Base-by-base conservation (phyloP, 164 flowering plant genomes). In the Magnolia sinica region DNA sequence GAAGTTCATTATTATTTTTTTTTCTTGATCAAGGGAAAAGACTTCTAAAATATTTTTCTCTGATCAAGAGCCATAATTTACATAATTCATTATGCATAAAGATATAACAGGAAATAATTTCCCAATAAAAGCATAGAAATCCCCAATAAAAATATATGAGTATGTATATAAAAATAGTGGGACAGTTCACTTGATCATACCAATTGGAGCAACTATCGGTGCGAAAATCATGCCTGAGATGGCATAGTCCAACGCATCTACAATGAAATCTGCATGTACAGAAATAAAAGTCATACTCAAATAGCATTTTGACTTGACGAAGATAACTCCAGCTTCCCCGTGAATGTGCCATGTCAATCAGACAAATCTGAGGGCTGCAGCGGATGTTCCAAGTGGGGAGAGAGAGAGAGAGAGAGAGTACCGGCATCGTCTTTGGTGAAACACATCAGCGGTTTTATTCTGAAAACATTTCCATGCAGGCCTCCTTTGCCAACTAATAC, bases 401-500 rank as follows among this genome's bases (percentile, higher is more conserved):
- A 65, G 29, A 27, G 64, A 49, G 50, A 29, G 68, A 67, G 51
- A 37, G 19, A 51, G 64, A 76, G 64, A 23, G 63, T 82, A 94
- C 98, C 98, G 78, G 99, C 97, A 87, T 94, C 99, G 20, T 91
- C 92, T 82, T 89, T 91, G 78, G 84, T 87, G 82, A 96, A 96
- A 74, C 98, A 96, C 98, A 94, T 96, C 0, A 98, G 99, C 61
- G 99, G 97, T 79, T 92, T 94, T 81, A 96, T 86, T 77, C 99
- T 84, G 88, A 96, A 96, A 22, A 94, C 97, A 77, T 91, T 96
- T 52, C 93, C 97, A 79, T 96, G 96, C 27, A 93, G 79, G 37
- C 99, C 98, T 23, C 99, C 97, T 84, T 95, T 95, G 31, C 99
- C 99, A 18, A 94, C 88, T 22, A 94, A 86, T 73, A 96, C 75